A percentile compares a stretch with the other conserved stretches of the same genome.
Evolutionary conservation across 2,329 filamentous ascomycete species (phyloP).

Genomic region (Fonsecaea nubica): DNA sequence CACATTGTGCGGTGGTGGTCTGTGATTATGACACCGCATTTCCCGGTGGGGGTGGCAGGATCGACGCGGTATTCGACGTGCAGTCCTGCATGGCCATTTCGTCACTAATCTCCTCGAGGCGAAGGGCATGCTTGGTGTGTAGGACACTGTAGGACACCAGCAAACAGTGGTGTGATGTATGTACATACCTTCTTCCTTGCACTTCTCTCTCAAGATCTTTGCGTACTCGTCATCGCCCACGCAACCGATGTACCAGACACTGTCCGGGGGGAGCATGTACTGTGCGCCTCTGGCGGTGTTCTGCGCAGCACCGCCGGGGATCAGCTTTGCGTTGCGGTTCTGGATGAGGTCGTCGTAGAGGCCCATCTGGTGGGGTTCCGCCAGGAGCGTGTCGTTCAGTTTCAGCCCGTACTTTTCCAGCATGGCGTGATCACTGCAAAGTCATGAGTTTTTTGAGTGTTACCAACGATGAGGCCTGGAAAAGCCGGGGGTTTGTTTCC

Average conservation of each 20-base stretch:
- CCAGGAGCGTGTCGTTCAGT: slow-evolving; percentile 96
- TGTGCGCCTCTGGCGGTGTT: slow-evolving; percentile 92
- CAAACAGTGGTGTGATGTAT: slow-evolving; percentile 11
- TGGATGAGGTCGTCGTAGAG: slow-evolving; percentile 94
- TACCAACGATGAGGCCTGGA: background rate
- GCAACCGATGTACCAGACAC: slow-evolving; percentile 90
- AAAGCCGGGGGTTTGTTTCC: slow-evolving; percentile 1
- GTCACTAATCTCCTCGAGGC: background rate
- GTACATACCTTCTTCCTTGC: slow-evolving; percentile 85
- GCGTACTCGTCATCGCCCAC: slow-evolving; percentile 96
- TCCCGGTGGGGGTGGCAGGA: slow-evolving; percentile 80
- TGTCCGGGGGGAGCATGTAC: slow-evolving; percentile 91
- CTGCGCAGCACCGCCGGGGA: slow-evolving; percentile 94
- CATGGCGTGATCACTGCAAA: slow-evolving; percentile 75
- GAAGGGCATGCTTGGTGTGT: background rate
- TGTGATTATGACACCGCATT: slow-evolving; percentile 95
- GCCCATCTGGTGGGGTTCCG: slow-evolving; percentile 68
- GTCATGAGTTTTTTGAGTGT: slow-evolving; percentile 15
- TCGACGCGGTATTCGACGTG: slow-evolving; percentile 95
- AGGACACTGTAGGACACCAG: background rate
- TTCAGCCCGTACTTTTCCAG: slow-evolving; percentile 94
- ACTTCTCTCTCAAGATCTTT: slow-evolving; percentile 83
- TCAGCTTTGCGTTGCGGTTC: slow-evolving; percentile 91
- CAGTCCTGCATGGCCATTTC: slow-evolving; percentile 29
- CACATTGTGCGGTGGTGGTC: slow-evolving; percentile 93